Base-by-base conservation (phyloP, 352 stramenopile genomes). In the Phytophthora cactorum region DNA sequence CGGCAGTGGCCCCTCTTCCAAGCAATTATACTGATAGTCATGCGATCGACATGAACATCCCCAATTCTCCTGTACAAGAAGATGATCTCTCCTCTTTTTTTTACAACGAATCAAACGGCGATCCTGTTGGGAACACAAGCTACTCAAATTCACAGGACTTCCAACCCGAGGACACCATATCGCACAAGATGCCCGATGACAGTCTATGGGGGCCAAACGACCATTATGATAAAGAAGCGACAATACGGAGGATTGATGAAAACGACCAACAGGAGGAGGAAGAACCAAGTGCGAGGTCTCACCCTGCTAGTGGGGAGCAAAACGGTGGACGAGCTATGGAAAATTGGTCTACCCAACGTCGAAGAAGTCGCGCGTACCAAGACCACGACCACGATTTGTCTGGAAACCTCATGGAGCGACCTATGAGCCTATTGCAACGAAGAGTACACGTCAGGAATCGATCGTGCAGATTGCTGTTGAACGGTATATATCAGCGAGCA, bases 401-500 rank as follows among this genome's bases (percentile, higher is more conserved):
- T 29, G 38, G 56, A 0, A 62, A 63, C 9, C 25, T 52, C 28
- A 31, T 70, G 3, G 57, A 78, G 2, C 55, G 70, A 17, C 77
- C 78, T n/a, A 73, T 79, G 61, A 89, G 78, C 39, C 4, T 89
- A 6, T 28, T 78, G 28, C 71, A 78, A 6, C 54, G 71, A 43
- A 65, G 66, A 28, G 58, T 88, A 1, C 68, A 54, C 15, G 83
- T 88, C 59, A 81, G 71, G 52, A 84, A 86, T 50, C 69, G 79
- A 12, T 77, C 77, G 3, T 41, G 75, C 12, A 77, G 53, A 32
- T 32, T 74, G 7, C 67, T 89, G 14, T 75, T 77, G 29, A 88
- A 77, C 25, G 75, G 81, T 2, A 38, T 88, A 36, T 89, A 89
- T 45, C 86, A 89, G 31, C 66, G 70, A 17, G 81, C 81, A 9